These are phyloP conservation scores for Tylopilus subfusipes DNA, from an alignment of 768 basidiomycete genomes.

Conservation along the genomic window DNA sequence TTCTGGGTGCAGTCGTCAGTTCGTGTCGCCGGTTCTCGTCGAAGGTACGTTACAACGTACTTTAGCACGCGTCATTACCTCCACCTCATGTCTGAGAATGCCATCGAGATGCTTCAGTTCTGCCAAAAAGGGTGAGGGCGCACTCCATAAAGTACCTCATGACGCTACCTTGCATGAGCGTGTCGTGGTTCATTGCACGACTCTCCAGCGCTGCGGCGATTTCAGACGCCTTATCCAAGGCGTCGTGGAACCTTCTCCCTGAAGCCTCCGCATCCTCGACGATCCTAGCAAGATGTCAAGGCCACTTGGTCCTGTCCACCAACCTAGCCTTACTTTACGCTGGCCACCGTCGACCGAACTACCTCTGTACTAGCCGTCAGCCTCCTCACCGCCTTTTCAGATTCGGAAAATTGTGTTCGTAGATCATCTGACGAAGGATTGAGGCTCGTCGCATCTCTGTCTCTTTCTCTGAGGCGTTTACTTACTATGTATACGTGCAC, in stretches of 20 bases:
- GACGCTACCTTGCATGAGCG: conserved; percentile 48
- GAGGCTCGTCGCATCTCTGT: neutral
- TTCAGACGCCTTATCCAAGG: conserved; percentile 53
- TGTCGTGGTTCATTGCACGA: conserved; percentile 48
- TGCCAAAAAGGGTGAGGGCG: conserved; percentile 25
- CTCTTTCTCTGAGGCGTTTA: neutral
- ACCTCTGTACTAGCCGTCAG: conserved; percentile 58
- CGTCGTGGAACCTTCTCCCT: conserved; percentile 54
- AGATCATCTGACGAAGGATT: conserved; percentile 50
- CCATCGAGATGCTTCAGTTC: conserved; percentile 64
- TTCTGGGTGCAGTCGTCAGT: conserved; percentile 47
- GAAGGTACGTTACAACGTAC: conserved; percentile 28
- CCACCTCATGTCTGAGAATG: conserved; percentile 59
- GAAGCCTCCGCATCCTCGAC: conserved; percentile 59
- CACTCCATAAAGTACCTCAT: neutral
- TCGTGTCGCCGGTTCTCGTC: neutral
- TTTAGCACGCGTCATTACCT: conserved; percentile 52
- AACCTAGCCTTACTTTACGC: conserved; percentile 40
- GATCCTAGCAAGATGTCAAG: conserved; percentile 36
- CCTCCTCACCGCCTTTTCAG: conserved; percentile 49
- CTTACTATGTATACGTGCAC: conserved; percentile 65
- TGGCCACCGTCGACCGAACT: conserved; percentile 49
- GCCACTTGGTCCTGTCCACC: neutral
- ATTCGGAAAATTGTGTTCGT: conserved; percentile 47
- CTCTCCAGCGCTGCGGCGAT: conserved; percentile 52